These are phyloP conservation scores for Coleophoma cylindrospora DNA, from an alignment of 2,329 filamentous ascomycete genomes.

Conservation along the genomic window DNA sequence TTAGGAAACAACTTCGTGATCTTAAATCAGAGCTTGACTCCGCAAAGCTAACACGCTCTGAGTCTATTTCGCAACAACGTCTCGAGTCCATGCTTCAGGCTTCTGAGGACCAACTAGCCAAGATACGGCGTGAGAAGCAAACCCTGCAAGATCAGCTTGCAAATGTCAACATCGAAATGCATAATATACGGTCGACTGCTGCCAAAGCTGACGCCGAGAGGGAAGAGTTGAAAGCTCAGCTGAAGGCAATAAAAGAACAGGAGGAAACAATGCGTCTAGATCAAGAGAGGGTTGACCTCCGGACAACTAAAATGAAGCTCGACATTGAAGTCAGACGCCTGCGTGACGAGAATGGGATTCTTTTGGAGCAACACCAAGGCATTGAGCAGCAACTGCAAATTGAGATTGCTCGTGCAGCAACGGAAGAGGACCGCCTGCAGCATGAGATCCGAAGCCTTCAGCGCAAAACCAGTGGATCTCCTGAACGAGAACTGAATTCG, in stretches of 20 bases:
- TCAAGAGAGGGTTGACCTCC: conserved; percentile 64
- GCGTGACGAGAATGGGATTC: conserved; percentile 55
- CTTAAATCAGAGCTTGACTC: conserved; percentile 24
- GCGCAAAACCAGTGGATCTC: conserved; percentile 5
- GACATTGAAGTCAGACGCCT: conserved; percentile 63
- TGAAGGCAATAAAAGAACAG: conserved; percentile 48
- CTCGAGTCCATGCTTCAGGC: conserved; percentile 54
- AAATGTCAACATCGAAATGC: conserved; percentile 54
- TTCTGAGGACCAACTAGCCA: conserved; percentile 50
- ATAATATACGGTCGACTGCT: conserved; percentile 49
- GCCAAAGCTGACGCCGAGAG: conserved; percentile 59
- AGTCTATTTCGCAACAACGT: conserved; percentile 37
- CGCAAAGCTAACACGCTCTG: conserved; percentile 21
- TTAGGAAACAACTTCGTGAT: conserved; percentile 37
- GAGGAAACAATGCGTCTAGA: conserved; percentile 58
- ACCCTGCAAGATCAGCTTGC: conserved; percentile 58
- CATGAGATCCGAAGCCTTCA: conserved; percentile 50
- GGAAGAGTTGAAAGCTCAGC: conserved; percentile 59
- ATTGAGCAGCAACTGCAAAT: conserved; percentile 60
- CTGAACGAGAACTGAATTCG: conserved; percentile 16
- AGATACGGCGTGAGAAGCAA: conserved; percentile 55
- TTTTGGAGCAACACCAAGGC: conserved; percentile 50
- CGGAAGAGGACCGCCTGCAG: conserved; percentile 59
- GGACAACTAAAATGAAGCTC: conserved; percentile 61
- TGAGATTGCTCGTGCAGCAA: conserved; percentile 60